Evolutionary conservation across 2,329 filamentous ascomycete genomes (phyloP).

Genomic region (Curvularia sp.): DNA sequence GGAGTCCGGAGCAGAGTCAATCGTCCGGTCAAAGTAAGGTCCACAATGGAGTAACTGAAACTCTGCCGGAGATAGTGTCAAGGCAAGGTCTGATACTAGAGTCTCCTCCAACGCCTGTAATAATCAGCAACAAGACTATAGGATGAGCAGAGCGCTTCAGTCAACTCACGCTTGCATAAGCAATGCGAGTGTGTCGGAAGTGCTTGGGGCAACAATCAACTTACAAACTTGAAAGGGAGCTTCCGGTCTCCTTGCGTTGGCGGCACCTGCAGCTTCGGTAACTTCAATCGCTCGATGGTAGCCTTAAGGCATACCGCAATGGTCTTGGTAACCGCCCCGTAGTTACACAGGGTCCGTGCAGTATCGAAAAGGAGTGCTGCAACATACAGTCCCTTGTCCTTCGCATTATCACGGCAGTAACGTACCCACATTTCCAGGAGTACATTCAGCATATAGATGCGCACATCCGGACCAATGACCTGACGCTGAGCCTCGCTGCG

Average conservation of each 20-base stretch:
- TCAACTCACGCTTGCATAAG: background rate
- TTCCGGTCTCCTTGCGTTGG: constrained; percentile 46
- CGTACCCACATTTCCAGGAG: constrained; percentile 58
- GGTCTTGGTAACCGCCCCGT: constrained; percentile 39
- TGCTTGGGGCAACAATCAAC: background rate
- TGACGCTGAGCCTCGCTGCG: constrained; percentile 51
- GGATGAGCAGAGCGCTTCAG: background rate
- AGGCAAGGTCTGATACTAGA: constrained; percentile 38
- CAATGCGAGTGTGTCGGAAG: background rate
- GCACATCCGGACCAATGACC: constrained; percentile 55
- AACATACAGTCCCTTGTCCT: constrained; percentile 40
- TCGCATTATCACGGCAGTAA: constrained; percentile 38
- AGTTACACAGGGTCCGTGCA: constrained; percentile 37
- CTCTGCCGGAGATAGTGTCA: constrained; percentile 55
- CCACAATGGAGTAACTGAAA: constrained; percentile 75
- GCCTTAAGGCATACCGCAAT: constrained; percentile 42
- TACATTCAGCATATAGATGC: constrained; percentile 59
- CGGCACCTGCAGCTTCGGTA: constrained; percentile 48
- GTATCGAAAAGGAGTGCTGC: constrained; percentile 46
- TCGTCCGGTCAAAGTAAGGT: constrained; percentile 76
- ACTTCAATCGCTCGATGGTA: constrained; percentile 49
- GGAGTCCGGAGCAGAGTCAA: constrained; percentile 71
- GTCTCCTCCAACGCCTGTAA: constrained; percentile 26
- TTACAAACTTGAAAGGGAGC: constrained; percentile 53
- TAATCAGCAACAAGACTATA: background rate